phyloP scores from a whole-genome alignment of 805 yeast genomes.

The Ogataea ganodermae region DNA sequence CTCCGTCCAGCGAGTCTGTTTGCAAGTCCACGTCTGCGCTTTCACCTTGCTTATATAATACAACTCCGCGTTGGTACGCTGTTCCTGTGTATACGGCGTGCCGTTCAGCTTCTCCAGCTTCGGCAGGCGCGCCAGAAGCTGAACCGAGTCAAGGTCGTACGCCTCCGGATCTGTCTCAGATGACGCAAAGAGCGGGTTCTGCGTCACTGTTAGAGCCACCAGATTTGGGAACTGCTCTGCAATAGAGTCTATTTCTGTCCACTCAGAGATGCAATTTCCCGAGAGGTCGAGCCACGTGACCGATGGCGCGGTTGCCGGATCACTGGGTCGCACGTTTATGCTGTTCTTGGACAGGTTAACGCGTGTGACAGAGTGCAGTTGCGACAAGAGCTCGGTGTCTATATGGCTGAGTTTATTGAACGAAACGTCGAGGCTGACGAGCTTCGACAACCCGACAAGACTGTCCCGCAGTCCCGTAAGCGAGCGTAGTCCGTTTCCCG shows the following conservation, averaged over 20 bases:
- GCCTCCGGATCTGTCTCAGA: conserved; percentile 14
- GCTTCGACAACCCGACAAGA: conserved; percentile 1
- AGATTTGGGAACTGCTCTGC: conserved; percentile 43
- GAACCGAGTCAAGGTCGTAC: conserved; percentile 22
- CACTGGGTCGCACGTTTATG: conserved; percentile 20
- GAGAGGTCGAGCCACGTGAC: conserved; percentile 50
- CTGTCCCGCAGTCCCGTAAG: conserved; percentile 20
- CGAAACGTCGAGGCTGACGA: conserved; percentile 33
- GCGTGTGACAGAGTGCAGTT: conserved; percentile 24
- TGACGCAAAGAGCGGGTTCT: conserved; percentile 50
- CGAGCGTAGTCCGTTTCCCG: conserved; percentile 20
- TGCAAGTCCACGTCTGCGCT: conserved; percentile 30
- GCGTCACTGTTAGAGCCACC: conserved; percentile 47
- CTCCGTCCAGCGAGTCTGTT: conserved; percentile 42
- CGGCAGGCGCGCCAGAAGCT: conserved; percentile 29
- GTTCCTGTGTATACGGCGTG: conserved; percentile 43
- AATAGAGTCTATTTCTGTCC: conserved; percentile 53
- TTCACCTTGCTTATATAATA: conserved; percentile 58
- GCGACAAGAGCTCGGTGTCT: conserved; percentile 13
- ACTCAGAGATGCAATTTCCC: conserved; percentile 46
- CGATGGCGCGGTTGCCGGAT: neutral
- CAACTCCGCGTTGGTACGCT: conserved; percentile 65
- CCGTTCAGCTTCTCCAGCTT: conserved; percentile 57
- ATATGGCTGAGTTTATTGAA: conserved; percentile 41
- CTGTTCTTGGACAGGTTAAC: conserved; percentile 40